A percentile compares a stretch with the other conserved stretches of the same genome.
These are phyloP conservation scores for Dactylonectria estremocensis DNA, from an alignment of 2,329 filamentous ascomycete species.

Conservation along the genomic window DNA sequence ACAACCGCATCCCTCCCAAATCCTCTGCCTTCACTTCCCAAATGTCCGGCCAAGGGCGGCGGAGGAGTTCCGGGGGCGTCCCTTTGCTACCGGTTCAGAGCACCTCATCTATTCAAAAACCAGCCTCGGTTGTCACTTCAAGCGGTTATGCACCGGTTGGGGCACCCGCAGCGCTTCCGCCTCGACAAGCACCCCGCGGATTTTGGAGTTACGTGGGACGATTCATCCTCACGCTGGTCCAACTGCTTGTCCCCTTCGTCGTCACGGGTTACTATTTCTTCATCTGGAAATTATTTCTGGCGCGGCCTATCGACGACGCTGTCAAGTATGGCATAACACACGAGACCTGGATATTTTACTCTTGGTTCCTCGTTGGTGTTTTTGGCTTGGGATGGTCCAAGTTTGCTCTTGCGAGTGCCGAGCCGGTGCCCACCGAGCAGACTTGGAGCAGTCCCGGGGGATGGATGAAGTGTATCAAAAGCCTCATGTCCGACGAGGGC, in stretches of 20 bases:
- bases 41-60: too few species aligned
- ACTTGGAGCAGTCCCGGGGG: constrained; percentile 35
- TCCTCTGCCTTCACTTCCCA: too few species aligned
- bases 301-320: constrained; percentile 2
- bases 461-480: constrained; percentile 18
- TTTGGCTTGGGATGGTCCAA: constrained; percentile 36
- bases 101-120: background rate
- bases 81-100: background rate
- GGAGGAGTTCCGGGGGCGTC: too few species aligned
- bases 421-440: constrained; percentile 25
- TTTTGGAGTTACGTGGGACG: background rate
- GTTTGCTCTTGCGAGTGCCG: constrained; percentile 32
- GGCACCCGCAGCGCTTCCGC: too few species aligned
- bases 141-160: background rate
- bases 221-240: background rate
- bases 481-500: background rate
- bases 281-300: constrained; percentile 18
- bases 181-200: background rate
- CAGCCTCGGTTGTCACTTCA: background rate
- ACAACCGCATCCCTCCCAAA: too few species aligned
- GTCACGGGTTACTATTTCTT: background rate
- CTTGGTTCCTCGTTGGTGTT: constrained; percentile 40
- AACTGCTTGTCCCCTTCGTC: background rate
- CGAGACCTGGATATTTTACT: constrained; percentile 29
- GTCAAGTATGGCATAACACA: constrained; percentile 25